Evolutionary conservation across 139 green algal species (phyloP), one percentile per base, ranked within the genome.

Genomic region (Volvox reticuliferus): DNA sequence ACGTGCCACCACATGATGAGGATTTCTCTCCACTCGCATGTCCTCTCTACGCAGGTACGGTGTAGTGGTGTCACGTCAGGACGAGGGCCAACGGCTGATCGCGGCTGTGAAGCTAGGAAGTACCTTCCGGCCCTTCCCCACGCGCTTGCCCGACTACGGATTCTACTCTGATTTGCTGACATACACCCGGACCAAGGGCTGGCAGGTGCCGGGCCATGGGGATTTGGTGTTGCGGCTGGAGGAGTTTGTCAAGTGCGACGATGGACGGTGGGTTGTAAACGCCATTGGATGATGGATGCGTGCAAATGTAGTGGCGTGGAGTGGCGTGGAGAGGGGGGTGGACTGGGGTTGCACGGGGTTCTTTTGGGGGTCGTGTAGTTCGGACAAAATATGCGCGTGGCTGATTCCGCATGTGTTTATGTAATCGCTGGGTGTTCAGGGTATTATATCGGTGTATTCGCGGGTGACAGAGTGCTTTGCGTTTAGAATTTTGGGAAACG

Each of bases 161-260:
- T 95, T 96, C 86, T 96, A 96, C 68, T 69, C 73, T 13, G 26
- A 76, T 16, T 68, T 96, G 83, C 73, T 91, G 65, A 3, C 85
- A 13, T 94, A 96, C 84, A 92, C 92, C 50, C 68, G 21, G 17
- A 67, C 33, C 26, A 84, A 88, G 50, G 77, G 55, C 77, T 91
- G 87, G 87, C 61, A 82, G 88, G 65, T 63, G 65, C 79, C 93
- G 16, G 93, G 93, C 35, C 93, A 93, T 30, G 91, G 91, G 0
- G 94, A 96, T 85, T 82, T 93, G 44, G 88, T 73, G 33, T 33
- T 93, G 62, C 83, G 94, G 65, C 88, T 95, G 76, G 94, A 96
- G 88, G 94, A 96, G 91, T 96, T 82, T 69, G 90, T 93, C 19
- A 88, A 92, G 79, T 93, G 92, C 76, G 92, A 92, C 19, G 93